These are phyloP conservation scores for Wickerhamiella hasegawae DNA, from an alignment of 805 yeast species.

Conservation along the genomic window DNA sequence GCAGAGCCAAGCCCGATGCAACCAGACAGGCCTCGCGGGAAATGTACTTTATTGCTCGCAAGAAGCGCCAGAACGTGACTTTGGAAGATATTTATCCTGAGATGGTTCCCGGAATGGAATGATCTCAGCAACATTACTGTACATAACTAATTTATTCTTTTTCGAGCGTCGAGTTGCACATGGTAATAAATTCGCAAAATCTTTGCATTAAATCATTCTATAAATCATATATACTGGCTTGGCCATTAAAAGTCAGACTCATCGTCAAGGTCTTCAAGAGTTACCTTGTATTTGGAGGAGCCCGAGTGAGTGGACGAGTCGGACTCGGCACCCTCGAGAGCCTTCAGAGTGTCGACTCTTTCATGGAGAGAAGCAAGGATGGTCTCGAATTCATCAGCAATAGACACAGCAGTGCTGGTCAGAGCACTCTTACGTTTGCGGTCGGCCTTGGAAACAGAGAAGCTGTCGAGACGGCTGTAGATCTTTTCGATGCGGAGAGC, in stretches of 20 bases:
- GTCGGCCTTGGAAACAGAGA: background rate
- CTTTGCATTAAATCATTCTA: background rate
- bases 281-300: background rate
- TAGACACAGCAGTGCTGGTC: background rate
- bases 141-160: too few relatives aligned
- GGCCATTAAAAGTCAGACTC: background rate
- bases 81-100: background rate
- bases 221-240: background rate
- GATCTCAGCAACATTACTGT: too few relatives aligned
- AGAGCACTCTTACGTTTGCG: background rate
- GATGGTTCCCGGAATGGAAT: too few relatives aligned
- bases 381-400: background rate
- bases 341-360: background rate
- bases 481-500: background rate
- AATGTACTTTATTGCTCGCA: constrained; percentile 59
- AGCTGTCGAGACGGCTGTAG: background rate
- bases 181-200: background rate
- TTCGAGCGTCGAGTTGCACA: too few relatives aligned
- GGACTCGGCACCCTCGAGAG: background rate
- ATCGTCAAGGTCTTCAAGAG: background rate
- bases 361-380: background rate
- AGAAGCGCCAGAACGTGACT: constrained; percentile 19
- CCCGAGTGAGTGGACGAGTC: background rate
- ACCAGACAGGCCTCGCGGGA: constrained; percentile 70
- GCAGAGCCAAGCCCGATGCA: constrained; percentile 64